Percentiles rank a stretch among this genome's conserved stretches.
phyloP scores from a whole-genome alignment of 352 stramenopile genomes.

The Phytopythium montanum region DNA sequence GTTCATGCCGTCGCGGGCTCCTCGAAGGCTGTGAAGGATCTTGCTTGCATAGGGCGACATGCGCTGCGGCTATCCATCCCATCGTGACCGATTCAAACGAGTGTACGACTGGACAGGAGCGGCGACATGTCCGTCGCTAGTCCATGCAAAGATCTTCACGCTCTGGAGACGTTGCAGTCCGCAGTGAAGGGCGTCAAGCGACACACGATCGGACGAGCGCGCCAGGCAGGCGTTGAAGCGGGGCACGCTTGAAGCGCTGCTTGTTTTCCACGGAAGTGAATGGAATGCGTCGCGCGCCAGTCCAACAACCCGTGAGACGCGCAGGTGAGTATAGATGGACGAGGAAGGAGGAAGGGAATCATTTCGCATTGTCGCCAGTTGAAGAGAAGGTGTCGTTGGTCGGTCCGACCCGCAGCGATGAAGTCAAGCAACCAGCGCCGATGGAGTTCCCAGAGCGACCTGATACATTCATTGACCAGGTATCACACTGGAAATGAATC shows the following conservation, averaged over 20 bases:
- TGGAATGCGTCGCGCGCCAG: neutral
- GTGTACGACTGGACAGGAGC: neutral
- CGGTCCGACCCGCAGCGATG: neutral
- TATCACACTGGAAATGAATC: neutral
- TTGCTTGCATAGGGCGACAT: conserved; percentile 3
- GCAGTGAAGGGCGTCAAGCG: neutral
- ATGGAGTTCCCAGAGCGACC: neutral
- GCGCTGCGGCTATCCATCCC: conserved; percentile 3
- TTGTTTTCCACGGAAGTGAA: neutral
- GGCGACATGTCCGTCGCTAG: neutral
- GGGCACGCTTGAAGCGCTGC: neutral
- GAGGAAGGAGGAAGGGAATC: neutral
- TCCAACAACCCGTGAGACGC: neutral
- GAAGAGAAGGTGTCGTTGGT: neutral
- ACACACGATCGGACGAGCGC: conserved; percentile 4
- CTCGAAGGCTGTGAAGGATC: neutral
- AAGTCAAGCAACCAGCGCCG: neutral
- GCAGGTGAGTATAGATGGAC: neutral
- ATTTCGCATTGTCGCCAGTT: neutral
- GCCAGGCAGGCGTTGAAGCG: conserved; percentile 1
- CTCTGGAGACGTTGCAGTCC: neutral
- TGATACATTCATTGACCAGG: neutral
- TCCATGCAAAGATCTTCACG: neutral
- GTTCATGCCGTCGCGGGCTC: too few relatives aligned
- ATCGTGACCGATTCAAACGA: neutral